Conservation (phyloP, 2,329 filamentous ascomycete genomes). For the Fusarium veterinarium region DNA sequence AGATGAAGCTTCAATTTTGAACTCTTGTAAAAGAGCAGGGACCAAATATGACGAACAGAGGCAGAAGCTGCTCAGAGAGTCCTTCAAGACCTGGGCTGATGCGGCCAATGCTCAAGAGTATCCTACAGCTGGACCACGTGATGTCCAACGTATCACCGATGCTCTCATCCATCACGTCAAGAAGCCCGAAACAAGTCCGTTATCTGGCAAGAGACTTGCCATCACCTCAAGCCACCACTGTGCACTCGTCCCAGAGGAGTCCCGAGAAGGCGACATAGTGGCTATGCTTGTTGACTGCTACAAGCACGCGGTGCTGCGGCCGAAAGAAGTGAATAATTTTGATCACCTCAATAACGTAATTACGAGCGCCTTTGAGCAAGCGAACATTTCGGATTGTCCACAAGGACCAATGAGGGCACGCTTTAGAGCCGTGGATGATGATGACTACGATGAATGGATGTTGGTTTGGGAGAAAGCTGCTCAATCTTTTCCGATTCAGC, state of each 20-base stretch:
- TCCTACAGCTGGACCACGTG: background rate
- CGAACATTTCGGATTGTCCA: rapidly evolving
- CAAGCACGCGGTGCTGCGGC: background rate
- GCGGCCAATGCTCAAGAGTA: background rate
- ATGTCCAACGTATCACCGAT: rapidly evolving
- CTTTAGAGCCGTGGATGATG: background rate
- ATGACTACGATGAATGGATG: background rate
- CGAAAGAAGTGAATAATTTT: rapidly evolving
- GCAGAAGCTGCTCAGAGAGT: background rate
- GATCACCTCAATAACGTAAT: background rate
- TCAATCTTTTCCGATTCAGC: background rate
- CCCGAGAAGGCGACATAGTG: background rate
- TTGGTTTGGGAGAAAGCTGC: background rate
- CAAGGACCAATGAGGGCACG: background rate
- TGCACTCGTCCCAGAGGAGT: background rate
- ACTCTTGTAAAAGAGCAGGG: rapidly evolving
- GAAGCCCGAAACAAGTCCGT: no score
- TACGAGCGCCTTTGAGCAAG: background rate
- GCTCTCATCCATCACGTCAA: background rate
- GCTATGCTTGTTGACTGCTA: background rate
- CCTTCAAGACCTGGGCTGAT: background rate
- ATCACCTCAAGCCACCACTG: background rate
- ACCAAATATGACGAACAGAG: background rate
- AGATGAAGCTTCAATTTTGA: rapidly evolving
- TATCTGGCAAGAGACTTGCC: background rate